Conservation (phyloP, 1,284 basidiomycete species). For the Austropuccinia psidii region DNA sequence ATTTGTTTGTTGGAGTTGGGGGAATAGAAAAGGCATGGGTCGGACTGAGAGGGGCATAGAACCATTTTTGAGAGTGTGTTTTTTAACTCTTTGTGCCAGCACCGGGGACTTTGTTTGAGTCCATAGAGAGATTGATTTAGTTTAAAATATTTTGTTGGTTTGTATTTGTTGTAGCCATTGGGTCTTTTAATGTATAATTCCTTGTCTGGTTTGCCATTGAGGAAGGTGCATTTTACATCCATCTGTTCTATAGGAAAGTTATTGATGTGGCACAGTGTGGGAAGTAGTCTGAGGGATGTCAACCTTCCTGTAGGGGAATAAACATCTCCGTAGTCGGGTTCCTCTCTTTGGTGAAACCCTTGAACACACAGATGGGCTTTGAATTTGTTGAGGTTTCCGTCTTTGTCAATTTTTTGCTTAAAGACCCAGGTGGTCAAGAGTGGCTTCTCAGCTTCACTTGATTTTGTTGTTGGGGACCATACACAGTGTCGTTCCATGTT, state of each 20-base stretch:
- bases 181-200: not conserved
- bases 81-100: not conserved
- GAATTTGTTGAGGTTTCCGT: conserved; percentile 5
- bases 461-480: not conserved
- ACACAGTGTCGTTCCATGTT: not conserved
- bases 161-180: not conserved
- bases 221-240: not conserved
- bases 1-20: not conserved
- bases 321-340: not conserved
- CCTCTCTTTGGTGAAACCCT: conserved; percentile 1
- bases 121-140: not conserved
- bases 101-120: not conserved
- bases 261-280: not conserved
- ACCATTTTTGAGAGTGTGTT: not conserved
- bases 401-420: not conserved
- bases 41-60: not conserved
- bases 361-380: conserved; percentile 6
- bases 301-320: not conserved
- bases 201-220: not conserved
- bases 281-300: not conserved
- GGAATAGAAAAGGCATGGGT: not conserved
- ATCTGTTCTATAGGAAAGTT: not conserved
- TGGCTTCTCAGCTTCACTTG: not conserved
- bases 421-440: no score
- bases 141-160: not conserved